Evolutionary conservation across 2,329 filamentous ascomycete species (phyloP).

Genomic region (Lanzia echinophila): DNA sequence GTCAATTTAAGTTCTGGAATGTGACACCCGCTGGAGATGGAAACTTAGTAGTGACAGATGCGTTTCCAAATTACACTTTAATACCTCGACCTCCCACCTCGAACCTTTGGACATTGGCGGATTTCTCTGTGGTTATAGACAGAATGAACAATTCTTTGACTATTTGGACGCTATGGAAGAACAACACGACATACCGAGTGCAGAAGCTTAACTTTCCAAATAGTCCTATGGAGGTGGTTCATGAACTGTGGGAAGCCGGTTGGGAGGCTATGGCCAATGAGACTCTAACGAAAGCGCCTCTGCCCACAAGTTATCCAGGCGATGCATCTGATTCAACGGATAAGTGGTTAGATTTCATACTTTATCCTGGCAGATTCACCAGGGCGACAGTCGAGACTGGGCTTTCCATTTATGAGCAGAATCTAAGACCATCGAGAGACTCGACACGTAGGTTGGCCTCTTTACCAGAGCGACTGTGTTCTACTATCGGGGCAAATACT

Average conservation of each 20-base stretch:
- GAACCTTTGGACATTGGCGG: conserved; percentile 72
- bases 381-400: conserved; percentile 76
- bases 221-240: conserved; percentile 25
- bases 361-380: conserved; percentile 78
- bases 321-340: conserved; percentile 68
- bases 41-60: conserved; percentile 59
- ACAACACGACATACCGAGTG: conserved; percentile 70
- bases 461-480: conserved; percentile 70
- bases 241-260: conserved; percentile 50
- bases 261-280: conserved; percentile 68
- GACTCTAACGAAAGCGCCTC: conserved; percentile 42
- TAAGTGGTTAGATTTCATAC: conserved; percentile 78
- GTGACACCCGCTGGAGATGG: conserved; percentile 56
- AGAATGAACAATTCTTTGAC: conserved; percentile 46
- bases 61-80: conserved; percentile 60
- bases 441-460: conserved; percentile 42
- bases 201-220: conserved; percentile 64
- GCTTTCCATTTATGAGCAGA: conserved; percentile 72
- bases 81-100: conserved; percentile 65
- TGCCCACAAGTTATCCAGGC: conserved; percentile 52
- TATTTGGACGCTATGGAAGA: conserved; percentile 78
- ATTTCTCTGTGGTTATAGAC: conserved; percentile 58
- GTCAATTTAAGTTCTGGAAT: conserved; percentile 92
- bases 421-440: conserved; percentile 39
- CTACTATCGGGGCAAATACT: conserved; percentile 63